Base-by-base conservation (phyloP, 371 early-diverging fungal species). In the Phascolomyces articulosus region DNA sequence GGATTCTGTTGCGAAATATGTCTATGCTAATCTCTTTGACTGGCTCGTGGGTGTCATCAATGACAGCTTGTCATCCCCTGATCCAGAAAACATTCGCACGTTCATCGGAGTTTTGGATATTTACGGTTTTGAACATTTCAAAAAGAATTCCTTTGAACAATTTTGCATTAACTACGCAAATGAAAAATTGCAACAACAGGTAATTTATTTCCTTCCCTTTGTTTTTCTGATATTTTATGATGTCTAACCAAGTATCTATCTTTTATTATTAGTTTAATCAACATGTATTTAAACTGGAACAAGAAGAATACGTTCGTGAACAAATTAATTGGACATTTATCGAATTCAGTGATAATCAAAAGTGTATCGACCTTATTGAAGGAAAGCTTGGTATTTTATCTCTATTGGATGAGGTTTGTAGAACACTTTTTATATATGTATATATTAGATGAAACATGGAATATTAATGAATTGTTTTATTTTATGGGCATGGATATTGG, bases 151-250 rank as follows among this genome's bases (percentile, higher is more conserved):
- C 11, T 99, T 98, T 74, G 99, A 99, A 75, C 98, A 99, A 83
- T 94, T 99, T 72, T 96, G 97, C 82, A 96, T 98, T 78, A 99
- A 95, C 86, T 98, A 90, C 79, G 96, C 96, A 65, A 97, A 93
- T 78, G 97, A 92, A 74, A 96, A 95, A 80, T 79, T 97, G 57
- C 96, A 99, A 80, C 98, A 98, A 72, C 94, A 82, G 63, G 70
- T 65, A 63, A 62, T 3, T 24, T 3, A 11, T 40, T 31, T 28
- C 53, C 2, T 18, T 28, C 53, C 2, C 9, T n/a, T 15, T 40
- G 6, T 15, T 21, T 44, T 0, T 8, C n/a, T 7, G 13, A n/a
- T n/a, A n/a, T n/a, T n/a, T n/a, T n/a, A n/a, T n/a, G n/a, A n/a
- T n/a, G n/a, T n/a, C n/a, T n/a, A n/a, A n/a, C n/a, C n/a, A n/a